phyloP scores from a whole-genome alignment of 2,329 filamentous ascomycete genomes.

The Samsoniella hepiali region DNA sequence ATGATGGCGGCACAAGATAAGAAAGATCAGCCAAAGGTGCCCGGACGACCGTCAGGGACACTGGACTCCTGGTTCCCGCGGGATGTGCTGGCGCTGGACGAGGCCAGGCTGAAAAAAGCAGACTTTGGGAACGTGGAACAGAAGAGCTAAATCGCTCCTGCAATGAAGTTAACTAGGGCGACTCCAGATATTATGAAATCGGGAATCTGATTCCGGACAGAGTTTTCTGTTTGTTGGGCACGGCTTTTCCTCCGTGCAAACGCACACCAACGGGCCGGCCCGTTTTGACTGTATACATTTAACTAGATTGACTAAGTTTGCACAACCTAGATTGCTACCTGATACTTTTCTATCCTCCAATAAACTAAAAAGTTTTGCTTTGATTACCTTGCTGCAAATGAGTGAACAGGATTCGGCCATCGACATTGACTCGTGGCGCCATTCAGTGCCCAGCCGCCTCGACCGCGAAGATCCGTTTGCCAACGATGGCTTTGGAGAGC shows the following conservation, averaged over 20 bases:
- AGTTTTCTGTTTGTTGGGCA: constrained; percentile 1
- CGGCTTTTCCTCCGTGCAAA: constrained; percentile 21
- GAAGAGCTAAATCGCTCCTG: not conserved
- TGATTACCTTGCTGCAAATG: constrained; percentile 4
- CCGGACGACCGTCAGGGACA: constrained; percentile 36
- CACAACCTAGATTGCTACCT: not conserved
- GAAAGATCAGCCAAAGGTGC: constrained; percentile 26
- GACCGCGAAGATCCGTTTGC: constrained; percentile 37
- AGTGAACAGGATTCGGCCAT: constrained; percentile 8
- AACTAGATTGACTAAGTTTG: not conserved
- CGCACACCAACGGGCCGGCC: not conserved
- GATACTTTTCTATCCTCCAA: not conserved
- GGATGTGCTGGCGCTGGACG: constrained; percentile 33
- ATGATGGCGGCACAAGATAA: constrained; percentile 43
- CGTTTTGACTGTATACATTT: not conserved
- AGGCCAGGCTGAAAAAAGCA: constrained; percentile 34
- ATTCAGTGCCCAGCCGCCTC: constrained; percentile 33
- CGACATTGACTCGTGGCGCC: constrained; percentile 34
- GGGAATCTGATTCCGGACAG: not conserved
- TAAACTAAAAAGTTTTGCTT: not conserved
- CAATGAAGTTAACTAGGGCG: not conserved
- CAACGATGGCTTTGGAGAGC: constrained; percentile 32
- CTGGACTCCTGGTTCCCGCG: constrained; percentile 41
- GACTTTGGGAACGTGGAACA: constrained; percentile 34
- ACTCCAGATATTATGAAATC: not conserved